Evolutionary conservation across 352 stramenopile species (phyloP).

Genomic region (Thraustotheca clavata): DNA sequence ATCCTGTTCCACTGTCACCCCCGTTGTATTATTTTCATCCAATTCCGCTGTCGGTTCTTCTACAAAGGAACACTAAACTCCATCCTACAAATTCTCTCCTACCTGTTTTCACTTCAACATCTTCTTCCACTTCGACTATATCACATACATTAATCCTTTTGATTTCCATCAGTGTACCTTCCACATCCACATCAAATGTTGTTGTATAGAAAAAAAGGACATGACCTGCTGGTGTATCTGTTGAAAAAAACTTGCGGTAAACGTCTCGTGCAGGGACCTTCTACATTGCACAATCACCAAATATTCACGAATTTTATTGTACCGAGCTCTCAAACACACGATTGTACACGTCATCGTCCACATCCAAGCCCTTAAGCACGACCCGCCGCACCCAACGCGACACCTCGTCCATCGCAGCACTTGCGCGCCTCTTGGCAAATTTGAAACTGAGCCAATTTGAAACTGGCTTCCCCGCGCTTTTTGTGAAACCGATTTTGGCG

Average conservation of each 20-base stretch:
- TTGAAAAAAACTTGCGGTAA: conserved; percentile 39
- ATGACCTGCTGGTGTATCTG: conserved; percentile 43
- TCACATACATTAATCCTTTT: neutral
- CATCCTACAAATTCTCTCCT: neutral
- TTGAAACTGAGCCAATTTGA: neutral
- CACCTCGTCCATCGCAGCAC: conserved; percentile 11
- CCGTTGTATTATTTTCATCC: neutral
- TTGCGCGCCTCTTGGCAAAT: conserved; percentile 13
- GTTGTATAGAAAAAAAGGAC: conserved; percentile 70
- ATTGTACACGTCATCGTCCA: conserved; percentile 21
- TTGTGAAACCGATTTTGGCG: too few relatives aligned
- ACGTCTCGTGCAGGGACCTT: conserved; percentile 14
- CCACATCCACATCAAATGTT: conserved; percentile 55
- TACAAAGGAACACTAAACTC: neutral
- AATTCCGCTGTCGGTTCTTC: neutral
- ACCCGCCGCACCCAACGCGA: conserved; percentile 12
- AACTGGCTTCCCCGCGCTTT: too few relatives aligned
- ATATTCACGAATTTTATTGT: neutral
- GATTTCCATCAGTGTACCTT: conserved; percentile 28
- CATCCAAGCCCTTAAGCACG: conserved; percentile 15
- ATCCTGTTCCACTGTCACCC: conserved; percentile 56
- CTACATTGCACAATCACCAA: neutral
- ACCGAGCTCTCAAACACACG: conserved; percentile 20
- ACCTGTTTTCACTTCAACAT: conserved; percentile 60
- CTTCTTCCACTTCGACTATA: conserved; percentile 68